These are phyloP conservation scores for Triticum monococcum DNA, from an alignment of 176 grass and related monocot species.

Conservation along the genomic window DNA sequence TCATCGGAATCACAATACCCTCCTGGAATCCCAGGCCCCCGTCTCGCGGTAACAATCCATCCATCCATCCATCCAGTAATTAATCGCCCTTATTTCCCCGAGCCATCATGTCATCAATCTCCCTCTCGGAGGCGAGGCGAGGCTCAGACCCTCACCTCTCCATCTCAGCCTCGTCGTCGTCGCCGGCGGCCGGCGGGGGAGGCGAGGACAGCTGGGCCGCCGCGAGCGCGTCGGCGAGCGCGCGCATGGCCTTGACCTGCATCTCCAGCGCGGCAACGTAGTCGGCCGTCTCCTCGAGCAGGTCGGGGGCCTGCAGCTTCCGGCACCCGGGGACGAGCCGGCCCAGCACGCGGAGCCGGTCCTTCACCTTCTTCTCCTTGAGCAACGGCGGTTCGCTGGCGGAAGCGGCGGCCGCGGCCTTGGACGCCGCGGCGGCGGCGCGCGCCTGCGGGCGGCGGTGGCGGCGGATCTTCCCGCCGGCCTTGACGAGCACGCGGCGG, in stretches of 20 bases:
- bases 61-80: slow-evolving; percentile 8
- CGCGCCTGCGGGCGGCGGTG: slow-evolving; percentile 33
- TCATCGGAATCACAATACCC: slow-evolving; percentile 8
- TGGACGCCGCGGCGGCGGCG: not conserved
- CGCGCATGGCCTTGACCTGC: slow-evolving; percentile 91
- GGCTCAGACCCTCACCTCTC: slow-evolving; percentile 41
- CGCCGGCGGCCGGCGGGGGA: not conserved
- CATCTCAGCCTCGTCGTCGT: slow-evolving; percentile 23
- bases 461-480: slow-evolving; percentile 54
- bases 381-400: not conserved
- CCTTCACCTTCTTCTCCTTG: slow-evolving; percentile 63
- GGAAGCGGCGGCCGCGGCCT: not conserved
- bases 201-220: slow-evolving; percentile 48
- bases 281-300: slow-evolving; percentile 91
- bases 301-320: slow-evolving; percentile 65
- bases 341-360: slow-evolving; percentile 73
- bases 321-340: slow-evolving; percentile 85
- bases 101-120: not conserved
- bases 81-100: slow-evolving; percentile 26
- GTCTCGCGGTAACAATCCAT: slow-evolving; percentile 26
- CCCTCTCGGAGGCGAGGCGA: not conserved
- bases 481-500: slow-evolving; percentile 70
- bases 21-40: slow-evolving; percentile 12
- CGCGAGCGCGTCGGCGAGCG: slow-evolving; percentile 72
- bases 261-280: slow-evolving; percentile 94